phyloP scores from a whole-genome alignment of 73 alveolate genomes.

The Paramecium tetraurelia region DNA sequence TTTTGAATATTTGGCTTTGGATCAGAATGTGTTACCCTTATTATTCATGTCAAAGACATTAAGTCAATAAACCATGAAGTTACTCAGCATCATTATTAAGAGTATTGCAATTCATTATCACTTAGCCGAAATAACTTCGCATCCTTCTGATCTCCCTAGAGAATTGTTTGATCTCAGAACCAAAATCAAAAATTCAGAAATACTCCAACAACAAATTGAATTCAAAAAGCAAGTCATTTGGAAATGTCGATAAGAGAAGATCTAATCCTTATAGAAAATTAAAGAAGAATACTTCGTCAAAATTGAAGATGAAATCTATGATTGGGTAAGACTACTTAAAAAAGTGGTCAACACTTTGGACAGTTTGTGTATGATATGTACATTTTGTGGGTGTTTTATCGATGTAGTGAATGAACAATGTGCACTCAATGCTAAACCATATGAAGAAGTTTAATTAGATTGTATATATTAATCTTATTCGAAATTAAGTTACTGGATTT shows the following conservation, averaged over 20 bases:
- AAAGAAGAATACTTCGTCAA: constrained; percentile 60
- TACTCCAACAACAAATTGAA: constrained; percentile 63
- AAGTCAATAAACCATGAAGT: constrained; percentile 62
- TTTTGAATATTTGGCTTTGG: constrained; percentile 66
- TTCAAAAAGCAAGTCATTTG: constrained; percentile 73
- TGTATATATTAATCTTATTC: background rate
- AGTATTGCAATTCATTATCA: constrained; percentile 53
- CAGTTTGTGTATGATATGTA: constrained; percentile 70
- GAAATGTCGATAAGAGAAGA: constrained; percentile 68
- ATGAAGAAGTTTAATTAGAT: constrained; percentile 30
- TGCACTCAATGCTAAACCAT: constrained; percentile 21
- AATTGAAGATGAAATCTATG: constrained; percentile 71
- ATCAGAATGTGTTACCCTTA: constrained; percentile 70
- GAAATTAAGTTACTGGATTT: background rate
- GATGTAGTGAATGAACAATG: constrained; percentile 70
- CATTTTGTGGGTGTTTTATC: constrained; percentile 72
- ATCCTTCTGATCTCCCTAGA: constrained; percentile 45
- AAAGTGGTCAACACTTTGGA: constrained; percentile 68
- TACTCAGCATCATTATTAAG: constrained; percentile 61
- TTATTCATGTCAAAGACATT: constrained; percentile 68
- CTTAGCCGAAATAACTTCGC: constrained; percentile 57
- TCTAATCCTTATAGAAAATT: constrained; percentile 47
- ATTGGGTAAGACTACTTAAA: constrained; percentile 75
- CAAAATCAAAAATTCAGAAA: background rate
- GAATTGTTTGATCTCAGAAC: constrained; percentile 37